Evolutionary conservation across 345 rosid species (phyloP).

Genomic region (Hibiscus trionum): DNA sequence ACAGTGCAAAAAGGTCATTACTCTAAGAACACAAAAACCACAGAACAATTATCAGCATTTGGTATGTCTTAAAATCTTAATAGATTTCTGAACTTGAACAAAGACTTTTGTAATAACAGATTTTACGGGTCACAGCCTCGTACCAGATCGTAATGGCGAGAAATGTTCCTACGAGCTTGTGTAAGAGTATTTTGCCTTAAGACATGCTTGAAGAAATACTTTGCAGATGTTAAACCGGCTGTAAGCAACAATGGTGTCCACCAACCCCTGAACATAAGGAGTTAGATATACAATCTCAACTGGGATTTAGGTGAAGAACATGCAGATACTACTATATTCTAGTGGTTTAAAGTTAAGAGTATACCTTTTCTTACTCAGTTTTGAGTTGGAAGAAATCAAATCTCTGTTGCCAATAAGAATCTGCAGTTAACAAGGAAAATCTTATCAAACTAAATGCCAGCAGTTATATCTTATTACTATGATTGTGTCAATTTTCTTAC

Average conservation of each 20-base stretch:
- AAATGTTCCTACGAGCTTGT: conserved; percentile 88
- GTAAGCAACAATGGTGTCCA: conserved; percentile 84
- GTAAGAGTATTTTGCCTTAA: conserved; percentile 71
- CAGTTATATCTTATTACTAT: neutral
- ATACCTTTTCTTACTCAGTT: conserved; percentile 57
- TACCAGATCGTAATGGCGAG: conserved; percentile 93
- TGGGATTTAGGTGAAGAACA: neutral
- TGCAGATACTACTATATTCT: neutral
- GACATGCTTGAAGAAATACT: conserved; percentile 64
- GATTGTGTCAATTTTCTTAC: conserved; percentile 26
- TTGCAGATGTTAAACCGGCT: conserved; percentile 68
- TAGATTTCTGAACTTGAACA: neutral
- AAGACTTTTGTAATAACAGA: neutral
- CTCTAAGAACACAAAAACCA: conserved; percentile 37
- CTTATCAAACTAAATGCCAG: neutral
- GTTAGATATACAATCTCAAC: neutral
- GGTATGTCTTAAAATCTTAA: neutral
- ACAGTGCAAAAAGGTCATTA: conserved; percentile 65
- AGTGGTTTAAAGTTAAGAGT: neutral
- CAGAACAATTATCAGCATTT: conserved; percentile 2
- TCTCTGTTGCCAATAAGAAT: conserved; percentile 17
- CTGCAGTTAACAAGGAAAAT: conserved; percentile 1
- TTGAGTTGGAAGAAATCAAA: conserved; percentile 24
- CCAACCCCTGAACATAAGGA: conserved; percentile 60
- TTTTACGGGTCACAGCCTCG: neutral